Conservation (phyloP, 2,329 filamentous ascomycete genomes). For the Trichocomaceae sp. region DNA sequence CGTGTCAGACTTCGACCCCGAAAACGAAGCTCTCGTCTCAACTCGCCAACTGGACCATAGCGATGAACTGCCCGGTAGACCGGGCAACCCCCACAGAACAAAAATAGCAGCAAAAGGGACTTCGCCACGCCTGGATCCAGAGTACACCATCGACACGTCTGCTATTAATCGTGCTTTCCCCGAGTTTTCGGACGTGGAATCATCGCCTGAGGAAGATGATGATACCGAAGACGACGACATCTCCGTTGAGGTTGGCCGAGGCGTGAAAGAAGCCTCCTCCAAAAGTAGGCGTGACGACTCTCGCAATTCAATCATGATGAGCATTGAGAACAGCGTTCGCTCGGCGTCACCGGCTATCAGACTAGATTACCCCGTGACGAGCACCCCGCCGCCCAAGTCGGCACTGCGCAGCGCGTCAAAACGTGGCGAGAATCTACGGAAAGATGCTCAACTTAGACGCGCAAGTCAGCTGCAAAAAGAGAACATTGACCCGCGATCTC, state of each 20-base stretch:
- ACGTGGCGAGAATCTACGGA: conserved; percentile 32
- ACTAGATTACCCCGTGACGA: conserved; percentile 30
- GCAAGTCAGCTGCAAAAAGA: conserved; percentile 38
- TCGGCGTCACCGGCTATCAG: conserved; percentile 36
- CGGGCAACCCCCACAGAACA: conserved; percentile 21
- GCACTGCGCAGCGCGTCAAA: conserved; percentile 24
- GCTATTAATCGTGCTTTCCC: conserved; percentile 43
- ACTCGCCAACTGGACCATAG: conserved; percentile 30
- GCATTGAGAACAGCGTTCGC: conserved; percentile 40
- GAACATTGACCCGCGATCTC: conserved; percentile 29
- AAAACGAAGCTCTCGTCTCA: conserved; percentile 38
- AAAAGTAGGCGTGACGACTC: conserved; percentile 42
- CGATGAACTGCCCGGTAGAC: conserved; percentile 16
- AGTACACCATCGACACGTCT: conserved; percentile 42
- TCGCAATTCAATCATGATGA: conserved; percentile 45
- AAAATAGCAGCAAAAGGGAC: conserved; percentile 24
- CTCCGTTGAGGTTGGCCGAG: conserved; percentile 54
- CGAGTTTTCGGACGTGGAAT: conserved; percentile 40
- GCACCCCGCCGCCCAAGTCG: conserved; percentile 32
- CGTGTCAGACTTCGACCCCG: conserved; percentile 36
- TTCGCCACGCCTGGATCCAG: conserved; percentile 30
- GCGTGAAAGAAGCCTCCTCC: conserved; percentile 33
- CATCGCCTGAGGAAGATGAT: conserved; percentile 38
- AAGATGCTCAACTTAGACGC: conserved; percentile 35
- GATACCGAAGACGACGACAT: conserved; percentile 42